phyloP scores from a whole-genome alignment of 2,329 filamentous ascomycete species.

The Colletotrichum musicola region DNA sequence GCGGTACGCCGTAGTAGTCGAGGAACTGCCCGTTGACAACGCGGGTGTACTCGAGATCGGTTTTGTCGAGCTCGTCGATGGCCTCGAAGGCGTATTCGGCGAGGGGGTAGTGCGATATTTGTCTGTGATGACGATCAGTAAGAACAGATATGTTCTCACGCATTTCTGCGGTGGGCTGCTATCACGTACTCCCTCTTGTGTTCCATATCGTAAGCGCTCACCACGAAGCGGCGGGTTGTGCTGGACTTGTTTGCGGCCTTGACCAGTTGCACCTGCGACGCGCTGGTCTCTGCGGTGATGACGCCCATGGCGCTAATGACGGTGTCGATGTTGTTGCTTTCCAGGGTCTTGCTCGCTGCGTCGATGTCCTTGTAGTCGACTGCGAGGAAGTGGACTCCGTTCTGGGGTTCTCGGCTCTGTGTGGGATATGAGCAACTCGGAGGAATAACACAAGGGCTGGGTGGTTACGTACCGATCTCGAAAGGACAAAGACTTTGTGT shows the following conservation, averaged over 20 bases:
- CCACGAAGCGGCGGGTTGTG: conserved; percentile 55
- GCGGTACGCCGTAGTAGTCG: conserved; percentile 46
- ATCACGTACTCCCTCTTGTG: conserved; percentile 43
- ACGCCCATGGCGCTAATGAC: conserved; percentile 54
- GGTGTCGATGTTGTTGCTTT: conserved; percentile 55
- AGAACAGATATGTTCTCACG: too few relatives aligned
- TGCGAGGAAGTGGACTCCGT: conserved; percentile 35
- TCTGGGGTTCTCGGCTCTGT: neutral
- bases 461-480: conserved; percentile 49
- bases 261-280: conserved; percentile 56
- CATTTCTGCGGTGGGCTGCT: too few relatives aligned
- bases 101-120: conserved; percentile 40
- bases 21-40: conserved; percentile 45
- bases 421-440: conserved; percentile 38
- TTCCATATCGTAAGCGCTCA: conserved; percentile 55
- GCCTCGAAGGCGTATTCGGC: conserved; percentile 43
- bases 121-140: conserved; percentile 33
- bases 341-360: conserved; percentile 42
- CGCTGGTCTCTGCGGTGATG: conserved; percentile 45
- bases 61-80: conserved; percentile 25
- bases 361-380: conserved; percentile 47
- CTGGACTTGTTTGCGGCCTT: conserved; percentile 55
- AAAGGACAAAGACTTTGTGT: conserved; percentile 55
- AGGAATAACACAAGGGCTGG: conserved; percentile 43
- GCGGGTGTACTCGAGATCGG: conserved; percentile 40